Evolutionary conservation across 1,284 basidiomycete species (phyloP), one percentile per base, ranked within the genome.

Genomic region (Gastroboletus turbinatus): DNA sequence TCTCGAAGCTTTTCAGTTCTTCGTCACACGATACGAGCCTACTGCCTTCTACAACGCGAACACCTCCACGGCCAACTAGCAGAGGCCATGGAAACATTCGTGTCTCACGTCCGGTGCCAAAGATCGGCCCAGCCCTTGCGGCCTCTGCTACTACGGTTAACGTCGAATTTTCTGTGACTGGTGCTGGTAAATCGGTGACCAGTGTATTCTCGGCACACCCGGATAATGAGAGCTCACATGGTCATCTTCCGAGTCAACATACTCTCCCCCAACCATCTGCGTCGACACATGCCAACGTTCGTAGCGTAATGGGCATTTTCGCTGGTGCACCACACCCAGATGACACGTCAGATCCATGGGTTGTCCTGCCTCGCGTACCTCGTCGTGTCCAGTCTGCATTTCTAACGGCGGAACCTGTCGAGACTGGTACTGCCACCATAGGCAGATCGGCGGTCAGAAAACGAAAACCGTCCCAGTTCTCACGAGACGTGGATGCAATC

Each of bases 91-190:
- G 63, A 23, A 62, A 49, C 44, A 52, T 50, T 21, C 63, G 56
- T 6, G 60, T 68, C 16, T 60, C 76, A 5, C 78, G 80, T n/a
- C 64, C 80, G 0, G 82, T 80, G 14, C 83, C 90, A 0, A 97
- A 96, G 70, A 79, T 88, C 21, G 83, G 84, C 1, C 87, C 94
- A 1, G 92, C 90, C 17, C 82, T 93, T 23, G 86, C 88, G 6
- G 92, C 95, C 4, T 92, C 90, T 19, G 81, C 90, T 1, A 94
- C 90, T 33, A 94, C 92, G 0, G 93, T 97, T 63, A 95, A 93
- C 58, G 94, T 98, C 52, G 94, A 96, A 75, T 96, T 96, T 73
- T 91, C 87, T 6, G 88, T 89, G 3, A 75, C 82, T 2, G 90
- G 88, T 17, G 81, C 86, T 9, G 86, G 92, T 17, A 79, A 88